These are phyloP conservation scores for Zychaea mexicana DNA, from an alignment of 371 early-diverging fungal genomes.

Conservation along the genomic window DNA sequence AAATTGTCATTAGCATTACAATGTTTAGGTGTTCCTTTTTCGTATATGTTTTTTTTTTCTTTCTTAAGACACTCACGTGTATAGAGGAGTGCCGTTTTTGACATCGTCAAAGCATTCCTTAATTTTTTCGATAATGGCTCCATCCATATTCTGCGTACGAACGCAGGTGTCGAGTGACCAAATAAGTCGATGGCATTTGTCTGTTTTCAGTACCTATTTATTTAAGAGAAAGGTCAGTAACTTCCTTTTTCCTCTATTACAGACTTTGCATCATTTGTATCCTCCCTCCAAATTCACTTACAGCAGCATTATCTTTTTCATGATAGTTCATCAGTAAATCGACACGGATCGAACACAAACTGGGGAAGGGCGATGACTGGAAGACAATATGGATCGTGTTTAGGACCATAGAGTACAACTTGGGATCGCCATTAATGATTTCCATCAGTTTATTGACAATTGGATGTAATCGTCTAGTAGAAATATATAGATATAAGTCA, in stretches of 20 bases:
- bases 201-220: conserved; percentile 54
- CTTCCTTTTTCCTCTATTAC: no score
- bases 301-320: conserved; percentile 52
- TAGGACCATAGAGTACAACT: conserved; percentile 62
- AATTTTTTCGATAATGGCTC: conserved; percentile 62
- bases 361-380: conserved; percentile 57
- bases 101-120: conserved; percentile 69
- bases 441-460: conserved; percentile 53
- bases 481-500: not conserved
- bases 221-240: no score
- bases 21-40: not conserved
- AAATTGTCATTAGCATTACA: no score
- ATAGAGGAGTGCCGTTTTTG: conserved; percentile 52
- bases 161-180: conserved; percentile 74
- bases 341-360: conserved; percentile 67
- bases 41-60: not conserved
- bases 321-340: conserved; percentile 73
- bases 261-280: no score
- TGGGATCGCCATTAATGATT: conserved; percentile 55
- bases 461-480: conserved; percentile 56
- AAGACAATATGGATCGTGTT: conserved; percentile 62
- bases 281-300: no score
- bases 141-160: conserved; percentile 67
- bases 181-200: conserved; percentile 63
- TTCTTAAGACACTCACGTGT: conserved; percentile 57